Conservation (phyloP, 345 rosid genomes). For the Camelina laxa region DNA sequence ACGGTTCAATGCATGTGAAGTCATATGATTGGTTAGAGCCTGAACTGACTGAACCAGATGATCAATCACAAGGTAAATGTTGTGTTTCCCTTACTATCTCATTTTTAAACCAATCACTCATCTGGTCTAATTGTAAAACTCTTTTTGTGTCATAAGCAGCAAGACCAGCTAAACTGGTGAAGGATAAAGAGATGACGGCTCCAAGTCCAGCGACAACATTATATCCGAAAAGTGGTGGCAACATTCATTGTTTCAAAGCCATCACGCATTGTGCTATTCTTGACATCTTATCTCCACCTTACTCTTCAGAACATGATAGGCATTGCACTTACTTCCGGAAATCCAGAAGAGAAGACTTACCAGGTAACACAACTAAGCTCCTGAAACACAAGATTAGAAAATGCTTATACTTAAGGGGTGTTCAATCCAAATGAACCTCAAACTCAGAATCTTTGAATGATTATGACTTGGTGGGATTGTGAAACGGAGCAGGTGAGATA, state of each 20-base stretch:
- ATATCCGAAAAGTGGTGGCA: constrained; percentile 80
- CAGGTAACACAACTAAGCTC: constrained; percentile 52
- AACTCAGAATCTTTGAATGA: not conserved
- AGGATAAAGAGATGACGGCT: constrained; percentile 68
- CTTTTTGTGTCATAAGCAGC: constrained; percentile 50
- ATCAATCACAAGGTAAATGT: constrained; percentile 63
- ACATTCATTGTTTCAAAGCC: constrained; percentile 84
- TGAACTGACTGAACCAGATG: constrained; percentile 49
- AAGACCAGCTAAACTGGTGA: constrained; percentile 76
- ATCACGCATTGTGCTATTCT: constrained; percentile 74
- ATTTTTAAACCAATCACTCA: not conserved
- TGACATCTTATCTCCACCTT: constrained; percentile 78
- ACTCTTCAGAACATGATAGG: constrained; percentile 61
- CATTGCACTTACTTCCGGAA: constrained; percentile 72
- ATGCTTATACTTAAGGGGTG: not conserved
- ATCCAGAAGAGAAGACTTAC: constrained; percentile 57
- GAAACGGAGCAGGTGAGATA: constrained; percentile 54
- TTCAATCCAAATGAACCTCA: not conserved
- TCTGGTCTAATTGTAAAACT: constrained; percentile 5
- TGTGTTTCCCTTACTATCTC: constrained; percentile 9
- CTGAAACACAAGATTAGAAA: not conserved
- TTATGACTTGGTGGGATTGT: not conserved
- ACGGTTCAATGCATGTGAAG: constrained; percentile 79
- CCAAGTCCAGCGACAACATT: constrained; percentile 67
- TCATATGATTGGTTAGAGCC: constrained; percentile 90